Base-by-base conservation (phyloP, 1,139 yeast genomes). In the Diutina scorzettiae region DNA sequence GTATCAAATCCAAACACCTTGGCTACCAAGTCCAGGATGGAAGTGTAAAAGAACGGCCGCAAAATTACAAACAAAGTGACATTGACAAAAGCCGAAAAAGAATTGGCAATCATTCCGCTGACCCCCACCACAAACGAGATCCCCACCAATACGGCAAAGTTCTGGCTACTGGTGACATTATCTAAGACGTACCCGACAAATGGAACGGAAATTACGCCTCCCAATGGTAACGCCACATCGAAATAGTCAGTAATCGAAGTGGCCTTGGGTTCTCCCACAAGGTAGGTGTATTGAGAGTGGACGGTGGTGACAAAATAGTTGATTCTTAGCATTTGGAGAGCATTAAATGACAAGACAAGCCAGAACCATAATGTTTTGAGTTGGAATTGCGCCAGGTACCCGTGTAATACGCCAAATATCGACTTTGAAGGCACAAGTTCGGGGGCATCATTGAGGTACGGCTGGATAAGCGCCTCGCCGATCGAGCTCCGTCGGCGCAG, bases 1-100 rank as follows among this genome's bases (percentile, higher is more conserved):
- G 94, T 86, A 45, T 78, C 82, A 58, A 83, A 87, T 0, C 97
- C 97, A 64, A 89, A 89, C 18, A 87, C 93, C 55, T 89, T 89
- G 37, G 95, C 94, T 56, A 89, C 76, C 55, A 79, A 85, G 58
- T 89, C 96, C 4, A 95, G 82, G 1, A 87, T 84, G 0, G 95
- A 86, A 2, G 97, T 87, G 60, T 87, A 89, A 55, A 83, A 86
- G 54, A 87, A 83, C 14, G 97, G 96, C 57, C 97, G 72, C 59
- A 83, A 87, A 1, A 84, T 66, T n/a, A 85, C 96, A 49, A 89
- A 66, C 24, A 82, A 52, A 1, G 75, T 51, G 37, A 86, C 81
- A 8, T 94, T 93, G 1, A 72, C 42, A 51, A 81, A 70, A 12
- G 82, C 72, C 3, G 64, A 61, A 19, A 74, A 73, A 23, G 73